phyloP scores from a whole-genome alignment of 768 basidiomycete species.

The Pulveroboletus ravenelii region DNA sequence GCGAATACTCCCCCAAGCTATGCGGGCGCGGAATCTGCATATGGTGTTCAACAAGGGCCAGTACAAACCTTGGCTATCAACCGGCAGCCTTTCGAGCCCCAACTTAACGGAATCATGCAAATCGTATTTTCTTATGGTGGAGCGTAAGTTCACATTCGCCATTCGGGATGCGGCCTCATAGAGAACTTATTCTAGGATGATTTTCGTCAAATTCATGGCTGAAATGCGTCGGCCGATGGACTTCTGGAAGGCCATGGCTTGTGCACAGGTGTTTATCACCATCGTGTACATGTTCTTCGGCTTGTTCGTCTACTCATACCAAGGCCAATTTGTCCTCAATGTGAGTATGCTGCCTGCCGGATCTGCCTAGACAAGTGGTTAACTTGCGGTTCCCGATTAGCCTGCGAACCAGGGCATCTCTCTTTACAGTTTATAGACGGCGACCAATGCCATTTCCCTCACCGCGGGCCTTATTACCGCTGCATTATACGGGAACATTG shows the following conservation, averaged over 20 bases:
- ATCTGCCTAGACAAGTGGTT: neutral
- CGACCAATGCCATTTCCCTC: conserved; percentile 42
- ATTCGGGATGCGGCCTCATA: neutral
- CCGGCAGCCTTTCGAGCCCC: conserved; percentile 16
- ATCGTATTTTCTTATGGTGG: conserved; percentile 60
- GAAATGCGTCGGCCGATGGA: conserved; percentile 67
- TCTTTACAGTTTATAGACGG: conserved; percentile 31
- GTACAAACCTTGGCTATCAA: conserved; percentile 16
- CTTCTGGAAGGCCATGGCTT: conserved; percentile 64
- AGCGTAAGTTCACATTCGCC: conserved; percentile 20
- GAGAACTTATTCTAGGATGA: conserved; percentile 36
- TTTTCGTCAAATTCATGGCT: conserved; percentile 43
- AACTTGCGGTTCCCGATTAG: conserved; percentile 9
- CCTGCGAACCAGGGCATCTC: conserved; percentile 33
- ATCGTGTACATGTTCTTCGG: conserved; percentile 54
- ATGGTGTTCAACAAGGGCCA: conserved; percentile 26
- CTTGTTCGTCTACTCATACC: conserved; percentile 50
- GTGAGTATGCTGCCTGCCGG: conserved; percentile 5
- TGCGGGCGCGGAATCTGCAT: conserved; percentile 31
- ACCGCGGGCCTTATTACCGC: conserved; percentile 55
- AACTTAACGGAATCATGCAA: conserved; percentile 63
- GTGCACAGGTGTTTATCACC: conserved; percentile 49
- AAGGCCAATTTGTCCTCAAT: conserved; percentile 51
- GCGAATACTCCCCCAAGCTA: conserved; percentile 54
- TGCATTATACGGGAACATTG: conserved; percentile 61